These are phyloP conservation scores for Hygrophoropsis aurantiaca DNA, from an alignment of 768 basidiomycete species.

Conservation along the genomic window DNA sequence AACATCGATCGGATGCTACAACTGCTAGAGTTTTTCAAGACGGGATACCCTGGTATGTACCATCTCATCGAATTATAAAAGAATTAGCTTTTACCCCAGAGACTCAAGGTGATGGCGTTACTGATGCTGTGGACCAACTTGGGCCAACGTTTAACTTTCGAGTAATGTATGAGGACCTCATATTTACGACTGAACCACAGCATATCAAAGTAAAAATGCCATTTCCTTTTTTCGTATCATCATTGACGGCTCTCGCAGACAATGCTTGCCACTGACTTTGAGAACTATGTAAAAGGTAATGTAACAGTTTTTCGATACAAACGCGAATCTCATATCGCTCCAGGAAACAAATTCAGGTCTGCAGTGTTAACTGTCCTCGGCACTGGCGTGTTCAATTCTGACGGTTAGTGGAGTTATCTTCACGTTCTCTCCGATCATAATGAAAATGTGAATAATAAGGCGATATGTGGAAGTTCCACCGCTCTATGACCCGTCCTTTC, in stretches of 20 bases:
- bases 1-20: constrained; percentile 44
- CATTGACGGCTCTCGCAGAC: constrained; percentile 11
- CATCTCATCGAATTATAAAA: no score
- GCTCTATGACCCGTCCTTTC: constrained; percentile 64
- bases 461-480: constrained; percentile 62
- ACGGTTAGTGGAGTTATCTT: constrained; percentile 41
- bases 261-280: constrained; percentile 57
- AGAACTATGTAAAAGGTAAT: constrained; percentile 58
- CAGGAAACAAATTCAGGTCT: constrained; percentile 36
- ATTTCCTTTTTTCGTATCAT: background rate
- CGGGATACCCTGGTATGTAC: constrained; percentile 53
- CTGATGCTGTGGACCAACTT: constrained; percentile 28
- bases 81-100: background rate
- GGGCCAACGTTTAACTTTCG: constrained; percentile 49
- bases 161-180: constrained; percentile 43
- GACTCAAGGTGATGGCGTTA: constrained; percentile 42
- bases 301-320: constrained; percentile 11
- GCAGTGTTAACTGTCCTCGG: constrained; percentile 53
- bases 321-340: no score
- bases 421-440: background rate
- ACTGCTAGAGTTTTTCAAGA: constrained; percentile 34
- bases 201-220: constrained; percentile 44
- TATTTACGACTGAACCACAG: constrained; percentile 52
- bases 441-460: constrained; percentile 21
- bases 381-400: constrained; percentile 68